Evolutionary conservation across 345 rosid genomes (phyloP), one percentile per base, ranked within the genome.

Genomic region (Gynandropsis gynandra): DNA sequence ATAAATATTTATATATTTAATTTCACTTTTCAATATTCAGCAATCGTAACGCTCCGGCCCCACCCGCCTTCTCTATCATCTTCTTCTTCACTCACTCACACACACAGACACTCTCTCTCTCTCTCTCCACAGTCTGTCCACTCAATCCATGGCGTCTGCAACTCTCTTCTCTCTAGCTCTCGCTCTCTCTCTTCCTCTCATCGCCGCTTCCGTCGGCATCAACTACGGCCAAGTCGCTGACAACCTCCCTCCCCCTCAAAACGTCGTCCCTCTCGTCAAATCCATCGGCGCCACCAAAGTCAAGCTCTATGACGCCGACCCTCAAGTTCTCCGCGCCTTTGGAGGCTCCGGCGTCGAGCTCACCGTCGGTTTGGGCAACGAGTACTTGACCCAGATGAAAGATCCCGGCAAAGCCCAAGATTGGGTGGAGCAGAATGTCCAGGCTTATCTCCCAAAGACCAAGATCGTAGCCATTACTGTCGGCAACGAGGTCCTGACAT

Each of bases 171-270:
- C 56, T 59, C 51, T 47, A 14, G 13, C 17, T 10, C 10, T 61
- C 0, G 54, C 18, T 33, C 18, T 66, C 16, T 61, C 62, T 48
- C 37, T 66, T 34, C 73, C 82, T 14, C 44, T 35, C 31, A 18
- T 63, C 65, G 86, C 67, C 32, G 46, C 58, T 64, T 76, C 95
- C 56, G 21, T 88, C 2, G 95, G 99, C 47, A 79, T 92, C 63
- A 92, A 92, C 74, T 92, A 92, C 54, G 97, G 98, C 33, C 96
- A 85, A 47, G 85, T 92, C 8, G 97, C 88, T 15, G 66, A 85
- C 76, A 85, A 92, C 57, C 87, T 92, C n/a, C 95, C 97, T 0
- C 32, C 83, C 0, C 94, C 99, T 7, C 77, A 78, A 6, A 66
- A 76, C 63, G 97, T 80, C 18, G 70, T 93, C 16, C 94, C 94